Evolutionary conservation across 78 protist genomes (phyloP), one percentile per base, ranked within the genome.

Genomic region (Polysphondylium violaceum): DNA sequence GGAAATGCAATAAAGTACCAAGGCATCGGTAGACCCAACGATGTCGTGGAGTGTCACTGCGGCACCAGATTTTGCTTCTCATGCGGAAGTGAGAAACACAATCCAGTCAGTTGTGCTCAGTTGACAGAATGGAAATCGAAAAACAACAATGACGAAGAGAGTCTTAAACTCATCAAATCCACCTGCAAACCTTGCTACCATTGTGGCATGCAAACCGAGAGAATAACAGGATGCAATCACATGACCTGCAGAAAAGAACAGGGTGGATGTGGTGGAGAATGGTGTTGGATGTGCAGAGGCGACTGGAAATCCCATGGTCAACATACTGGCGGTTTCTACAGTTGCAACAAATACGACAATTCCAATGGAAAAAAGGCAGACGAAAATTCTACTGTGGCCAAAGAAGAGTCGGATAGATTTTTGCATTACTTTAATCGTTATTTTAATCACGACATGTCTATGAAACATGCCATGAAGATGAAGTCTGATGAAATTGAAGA

Each of bases 281-380:
- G 89, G 90, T 94, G 96, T 61, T 94, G 96, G 96, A 75, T 86
- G 86, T 94, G 96, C 50, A 59, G 89, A n/a, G 93, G 93, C 23
- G 90, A 74, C 47, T 94, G 96, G 96, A 86, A 88, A 77, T 29
- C 65, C 4, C 95, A 93, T 64, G 93, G 93, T 50, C 79, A 81
- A 56, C 95, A 81, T 61, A 92, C 95, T 11, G 95, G 95, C 23
- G 95, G 95, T 53, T 92, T 85, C 87, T 92, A 85, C 64, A 60
- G 74, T 56, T 93, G 95, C 67, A 93, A 93, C n/a, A 93, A 81
- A 41, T 93, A 93, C 25, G 95, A 93, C 31, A 55, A 33, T 8
- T 68, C 86, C 0, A 92, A 79, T n/a, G 89, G 79, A 11, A 83
- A 78, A 58, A 92, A 92, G 47, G 53, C 47, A 3, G 95, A 92